Conservation (phyloP, 139 green algal genomes). For the Chlamydomonas sphaeroides region DNA sequence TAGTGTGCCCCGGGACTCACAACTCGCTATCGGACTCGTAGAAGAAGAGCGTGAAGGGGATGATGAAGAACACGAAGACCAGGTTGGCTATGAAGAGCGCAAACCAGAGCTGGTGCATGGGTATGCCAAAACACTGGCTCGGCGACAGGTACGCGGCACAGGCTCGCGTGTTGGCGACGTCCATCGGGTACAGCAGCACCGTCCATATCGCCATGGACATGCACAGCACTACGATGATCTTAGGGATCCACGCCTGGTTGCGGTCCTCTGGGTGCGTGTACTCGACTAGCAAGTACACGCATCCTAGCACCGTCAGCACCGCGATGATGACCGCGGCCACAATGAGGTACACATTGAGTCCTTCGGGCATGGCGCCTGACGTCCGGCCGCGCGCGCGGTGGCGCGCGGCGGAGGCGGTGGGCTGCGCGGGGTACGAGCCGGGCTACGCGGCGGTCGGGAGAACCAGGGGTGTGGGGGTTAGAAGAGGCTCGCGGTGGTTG, state of each 20-base stretch:
- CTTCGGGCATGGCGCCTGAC: no score
- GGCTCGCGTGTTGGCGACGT: conserved; percentile 90
- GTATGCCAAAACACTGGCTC: conserved; percentile 87
- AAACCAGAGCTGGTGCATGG: conserved; percentile 92
- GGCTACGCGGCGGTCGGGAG: no score
- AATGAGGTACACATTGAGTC: conserved; percentile 89
- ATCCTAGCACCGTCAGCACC: conserved; percentile 74
- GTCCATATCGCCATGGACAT: conserved; percentile 88
- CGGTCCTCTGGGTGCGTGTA: conserved; percentile 96
- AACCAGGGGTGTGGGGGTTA: no score
- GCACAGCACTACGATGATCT: conserved; percentile 90
- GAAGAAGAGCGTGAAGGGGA: conserved; percentile 97
- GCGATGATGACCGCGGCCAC: conserved; percentile 73
- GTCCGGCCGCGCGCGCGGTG: no score
- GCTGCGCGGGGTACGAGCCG: no score
- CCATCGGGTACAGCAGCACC: conserved; percentile 94
- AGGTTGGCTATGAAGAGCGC: conserved; percentile 86
- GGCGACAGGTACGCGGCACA: conserved; percentile 76
- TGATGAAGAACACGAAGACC: conserved; percentile 83
- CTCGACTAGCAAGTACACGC: conserved; percentile 90
- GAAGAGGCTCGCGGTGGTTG: no score
- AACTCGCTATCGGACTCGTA: conserved; percentile 95
- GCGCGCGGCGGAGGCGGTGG: no score
- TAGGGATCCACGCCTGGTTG: conserved; percentile 96
- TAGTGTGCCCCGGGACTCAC: no score